Evolutionary conservation across 257 asterid genomes (phyloP).

Genomic region (Gentiana dahurica): DNA sequence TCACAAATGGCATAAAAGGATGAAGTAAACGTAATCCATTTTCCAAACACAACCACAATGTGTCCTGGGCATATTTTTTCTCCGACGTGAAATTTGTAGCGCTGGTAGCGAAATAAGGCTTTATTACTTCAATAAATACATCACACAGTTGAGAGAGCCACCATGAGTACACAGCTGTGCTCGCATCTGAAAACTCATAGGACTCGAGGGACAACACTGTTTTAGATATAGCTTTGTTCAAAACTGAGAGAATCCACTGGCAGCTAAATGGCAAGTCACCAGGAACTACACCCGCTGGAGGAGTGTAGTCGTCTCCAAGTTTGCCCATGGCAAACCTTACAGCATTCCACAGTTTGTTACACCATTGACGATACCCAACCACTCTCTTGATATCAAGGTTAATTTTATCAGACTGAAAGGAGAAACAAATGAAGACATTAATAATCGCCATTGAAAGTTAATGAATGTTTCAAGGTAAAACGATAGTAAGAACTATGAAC

Average conservation of each 20-base stretch:
- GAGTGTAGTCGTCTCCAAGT: slow-evolving; percentile 82
- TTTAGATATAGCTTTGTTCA: slow-evolving; percentile 76
- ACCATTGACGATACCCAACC: slow-evolving; percentile 95
- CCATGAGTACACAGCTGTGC: slow-evolving; percentile 76
- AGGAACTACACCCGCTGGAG: slow-evolving; percentile 49
- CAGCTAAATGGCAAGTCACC: slow-evolving; percentile 77
- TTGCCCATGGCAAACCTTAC: slow-evolving; percentile 90
- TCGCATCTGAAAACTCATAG: slow-evolving; percentile 87
- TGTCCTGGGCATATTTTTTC: slow-evolving; percentile 67
- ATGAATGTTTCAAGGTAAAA: slow-evolving; percentile 11
- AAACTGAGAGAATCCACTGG: slow-evolving; percentile 89
- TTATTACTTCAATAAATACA: slow-evolving; percentile 87
- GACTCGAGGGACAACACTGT: slow-evolving; percentile 56
- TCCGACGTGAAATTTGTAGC: slow-evolving; percentile 36
- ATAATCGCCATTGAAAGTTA: slow-evolving; percentile 1
- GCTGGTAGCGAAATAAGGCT: slow-evolving; percentile 61
- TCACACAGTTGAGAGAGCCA: slow-evolving; percentile 93
- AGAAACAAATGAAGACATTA: slow-evolving; percentile 1
- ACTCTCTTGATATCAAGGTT: slow-evolving; percentile 92
- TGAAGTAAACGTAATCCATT: slow-evolving; percentile 80
- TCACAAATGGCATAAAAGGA: slow-evolving; percentile 94
- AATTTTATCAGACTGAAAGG: slow-evolving; percentile 80
- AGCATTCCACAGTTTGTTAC: slow-evolving; percentile 97
- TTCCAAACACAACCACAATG: slow-evolving; percentile 89
- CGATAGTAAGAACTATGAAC: too few species aligned